Conservation (phyloP, 2,329 filamentous ascomycete genomes). For the Domatiomyces catenatus region DNA sequence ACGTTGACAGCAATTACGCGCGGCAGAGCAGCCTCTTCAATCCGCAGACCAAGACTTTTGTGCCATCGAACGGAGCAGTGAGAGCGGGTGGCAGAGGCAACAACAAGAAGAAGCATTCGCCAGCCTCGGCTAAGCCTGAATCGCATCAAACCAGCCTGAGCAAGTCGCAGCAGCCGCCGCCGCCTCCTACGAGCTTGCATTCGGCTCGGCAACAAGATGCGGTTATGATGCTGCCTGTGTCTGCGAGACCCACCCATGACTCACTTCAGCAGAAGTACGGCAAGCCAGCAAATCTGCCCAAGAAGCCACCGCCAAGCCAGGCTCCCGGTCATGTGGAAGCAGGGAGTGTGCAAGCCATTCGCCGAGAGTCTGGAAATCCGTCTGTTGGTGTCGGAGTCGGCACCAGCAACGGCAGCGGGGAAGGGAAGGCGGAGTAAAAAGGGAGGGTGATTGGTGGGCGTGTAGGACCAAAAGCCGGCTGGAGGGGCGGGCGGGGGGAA, state of each 20-base stretch:
- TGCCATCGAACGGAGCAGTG: constrained; percentile 43
- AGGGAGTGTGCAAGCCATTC: background rate
- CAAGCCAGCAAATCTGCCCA: constrained; percentile 34
- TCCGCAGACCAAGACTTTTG: constrained; percentile 82
- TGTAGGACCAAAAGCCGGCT: too few relatives aligned
- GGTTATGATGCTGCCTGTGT: constrained; percentile 19
- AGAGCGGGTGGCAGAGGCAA: constrained; percentile 22
- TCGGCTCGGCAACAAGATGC: background rate
- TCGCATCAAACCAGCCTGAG: background rate
- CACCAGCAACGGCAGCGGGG: background rate
- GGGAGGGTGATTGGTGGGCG: too few relatives aligned
- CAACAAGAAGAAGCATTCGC: constrained; percentile 10
- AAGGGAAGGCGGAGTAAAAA: background rate
- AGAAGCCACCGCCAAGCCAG: constrained; percentile 31
- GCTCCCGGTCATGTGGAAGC: background rate
- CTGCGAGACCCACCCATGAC: constrained; percentile 16
- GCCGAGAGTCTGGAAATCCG: background rate
- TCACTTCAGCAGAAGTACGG: constrained; percentile 30
- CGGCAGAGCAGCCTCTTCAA: constrained; percentile 49
- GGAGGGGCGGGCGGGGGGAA: too few relatives aligned
- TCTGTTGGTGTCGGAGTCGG: background rate
- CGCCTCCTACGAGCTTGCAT: constrained; percentile 1
- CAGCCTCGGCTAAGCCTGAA: constrained; percentile 17
- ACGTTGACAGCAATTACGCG: background rate
- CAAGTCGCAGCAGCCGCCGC: background rate